Percentiles rank a stretch among this genome's conserved stretches.
phyloP scores from a whole-genome alignment of 164 flowering plant species.

The Chimonanthus praecox region DNA sequence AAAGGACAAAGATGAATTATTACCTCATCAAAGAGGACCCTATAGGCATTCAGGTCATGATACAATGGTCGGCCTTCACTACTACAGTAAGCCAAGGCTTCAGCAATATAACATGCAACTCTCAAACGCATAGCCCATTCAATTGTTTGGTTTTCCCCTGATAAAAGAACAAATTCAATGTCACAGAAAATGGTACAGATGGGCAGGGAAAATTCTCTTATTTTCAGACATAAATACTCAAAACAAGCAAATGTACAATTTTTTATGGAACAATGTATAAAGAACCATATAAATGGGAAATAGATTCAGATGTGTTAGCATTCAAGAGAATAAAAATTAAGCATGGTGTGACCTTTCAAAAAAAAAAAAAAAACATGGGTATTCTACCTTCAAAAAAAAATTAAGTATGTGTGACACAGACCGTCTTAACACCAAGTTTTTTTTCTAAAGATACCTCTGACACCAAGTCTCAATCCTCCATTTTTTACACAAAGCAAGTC shows the following conservation, averaged over 20 bases:
- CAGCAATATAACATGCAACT: conserved; percentile 88
- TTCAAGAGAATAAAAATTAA: neutral
- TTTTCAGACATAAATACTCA: neutral
- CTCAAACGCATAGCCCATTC: conserved; percentile 98
- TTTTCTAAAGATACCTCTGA: neutral
- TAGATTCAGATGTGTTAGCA: neutral
- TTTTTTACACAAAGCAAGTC: neutral
- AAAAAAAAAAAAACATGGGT: neutral
- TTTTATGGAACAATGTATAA: neutral
- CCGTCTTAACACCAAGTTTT: neutral
- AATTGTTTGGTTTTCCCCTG: conserved; percentile 97
- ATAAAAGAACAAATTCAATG: neutral
- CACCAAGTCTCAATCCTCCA: neutral
- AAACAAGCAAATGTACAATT: neutral
- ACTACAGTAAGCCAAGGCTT: conserved; percentile 85
- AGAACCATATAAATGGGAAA: neutral
- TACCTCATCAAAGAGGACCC: conserved; percentile 98
- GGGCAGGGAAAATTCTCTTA: neutral
- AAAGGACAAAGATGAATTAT: neutral
- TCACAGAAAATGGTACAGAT: neutral
- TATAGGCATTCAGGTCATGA: conserved; percentile 93
- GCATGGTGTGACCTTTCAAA: neutral
- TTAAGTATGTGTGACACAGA: no score
- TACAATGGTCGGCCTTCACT: conserved; percentile 72
- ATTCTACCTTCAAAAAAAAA: no score